Conservation (phyloP, 768 basidiomycete species). For the Boletus reticuloceps region DNA sequence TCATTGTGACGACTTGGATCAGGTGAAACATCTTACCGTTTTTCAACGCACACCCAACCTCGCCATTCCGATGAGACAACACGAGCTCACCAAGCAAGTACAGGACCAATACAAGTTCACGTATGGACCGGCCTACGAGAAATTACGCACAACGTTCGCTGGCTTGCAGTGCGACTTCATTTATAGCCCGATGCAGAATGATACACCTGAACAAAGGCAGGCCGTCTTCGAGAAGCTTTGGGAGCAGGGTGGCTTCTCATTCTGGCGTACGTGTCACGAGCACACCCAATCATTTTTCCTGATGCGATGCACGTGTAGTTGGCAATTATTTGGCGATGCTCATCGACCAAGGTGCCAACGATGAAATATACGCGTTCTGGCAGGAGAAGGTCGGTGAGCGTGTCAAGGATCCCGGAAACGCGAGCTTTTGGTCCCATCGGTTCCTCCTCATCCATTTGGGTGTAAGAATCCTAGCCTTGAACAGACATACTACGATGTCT, state of each 20-base stretch:
- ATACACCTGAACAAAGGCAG: constrained; percentile 2
- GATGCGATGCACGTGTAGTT: neutral
- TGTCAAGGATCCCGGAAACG: neutral
- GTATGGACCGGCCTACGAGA: neutral
- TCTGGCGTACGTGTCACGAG: neutral
- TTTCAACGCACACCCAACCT: neutral
- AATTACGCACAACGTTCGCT: neutral
- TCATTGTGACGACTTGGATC: no score
- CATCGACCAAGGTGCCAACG: neutral
- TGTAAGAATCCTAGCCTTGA: neutral
- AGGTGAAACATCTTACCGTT: neutral
- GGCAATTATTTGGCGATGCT: constrained; percentile 8
- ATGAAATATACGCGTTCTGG: constrained; percentile 9
- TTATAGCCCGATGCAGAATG: neutral
- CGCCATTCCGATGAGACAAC: neutral
- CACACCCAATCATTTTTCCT: no score
- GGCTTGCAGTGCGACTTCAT: neutral
- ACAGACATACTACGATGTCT: neutral
- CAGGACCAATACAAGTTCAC: neutral
- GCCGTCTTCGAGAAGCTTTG: neutral
- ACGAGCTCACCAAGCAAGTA: neutral
- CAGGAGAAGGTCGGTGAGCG: constrained; percentile 5
- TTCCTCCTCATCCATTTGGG: neutral
- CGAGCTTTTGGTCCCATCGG: neutral
- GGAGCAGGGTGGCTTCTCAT: neutral